Evolutionary conservation across 352 stramenopile genomes (phyloP).

Genomic region (Elongisporangium senticosum): DNA sequence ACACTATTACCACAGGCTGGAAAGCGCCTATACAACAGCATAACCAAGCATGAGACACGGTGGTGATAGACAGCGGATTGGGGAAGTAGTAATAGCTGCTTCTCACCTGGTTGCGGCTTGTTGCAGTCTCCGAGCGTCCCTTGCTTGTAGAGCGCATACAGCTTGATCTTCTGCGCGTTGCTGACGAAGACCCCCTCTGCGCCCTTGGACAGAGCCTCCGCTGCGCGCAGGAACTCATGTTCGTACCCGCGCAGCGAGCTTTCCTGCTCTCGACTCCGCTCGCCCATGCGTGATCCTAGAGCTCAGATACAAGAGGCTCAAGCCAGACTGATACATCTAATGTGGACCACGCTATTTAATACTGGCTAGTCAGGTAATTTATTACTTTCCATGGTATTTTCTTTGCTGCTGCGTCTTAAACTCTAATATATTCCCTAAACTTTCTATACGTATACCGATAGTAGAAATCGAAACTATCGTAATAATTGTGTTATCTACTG

Average conservation of each 20-base stretch:
- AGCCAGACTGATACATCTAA: background rate
- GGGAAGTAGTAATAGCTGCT: too few relatives aligned
- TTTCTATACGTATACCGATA: too few relatives aligned
- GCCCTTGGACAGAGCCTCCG: constrained; percentile 30
- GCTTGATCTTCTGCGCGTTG: constrained; percentile 67
- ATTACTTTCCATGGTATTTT: too few relatives aligned
- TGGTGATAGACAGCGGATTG: too few relatives aligned
- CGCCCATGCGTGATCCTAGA: background rate
- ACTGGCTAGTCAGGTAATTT: too few relatives aligned
- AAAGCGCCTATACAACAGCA: constrained; percentile 24
- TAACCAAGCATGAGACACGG: background rate
- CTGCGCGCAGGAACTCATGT: constrained; percentile 39
- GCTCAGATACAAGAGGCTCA: background rate
- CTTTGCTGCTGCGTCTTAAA: too few relatives aligned
- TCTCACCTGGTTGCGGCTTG: constrained; percentile 41
- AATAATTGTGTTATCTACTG: too few relatives aligned
- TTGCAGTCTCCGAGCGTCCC: constrained; percentile 56
- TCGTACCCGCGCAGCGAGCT: constrained; percentile 43
- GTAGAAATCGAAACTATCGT: too few relatives aligned
- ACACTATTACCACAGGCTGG: constrained; percentile 31
- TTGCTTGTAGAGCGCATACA: constrained; percentile 83
- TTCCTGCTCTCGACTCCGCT: constrained; percentile 27
- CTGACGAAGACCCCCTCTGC: constrained; percentile 24
- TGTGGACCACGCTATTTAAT: background rate
- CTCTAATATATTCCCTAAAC: too few relatives aligned